Evolutionary conservation across 129 eudicot genomes (phyloP).

Genomic region (Pulicaria dysenterica): DNA sequence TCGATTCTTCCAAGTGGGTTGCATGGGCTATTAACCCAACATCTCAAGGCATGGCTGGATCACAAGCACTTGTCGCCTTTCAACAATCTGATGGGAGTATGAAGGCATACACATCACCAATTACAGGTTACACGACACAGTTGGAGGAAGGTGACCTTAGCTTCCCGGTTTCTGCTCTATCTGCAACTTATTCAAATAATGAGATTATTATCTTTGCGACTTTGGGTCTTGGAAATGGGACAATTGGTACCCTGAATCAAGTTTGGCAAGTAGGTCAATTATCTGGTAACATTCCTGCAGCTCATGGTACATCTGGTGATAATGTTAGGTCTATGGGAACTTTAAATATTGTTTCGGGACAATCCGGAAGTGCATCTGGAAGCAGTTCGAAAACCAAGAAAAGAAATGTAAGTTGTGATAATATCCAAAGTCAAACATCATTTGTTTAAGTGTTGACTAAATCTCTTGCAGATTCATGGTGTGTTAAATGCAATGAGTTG

Average conservation of each 20-base stretch:
- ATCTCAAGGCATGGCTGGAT: constrained; percentile 63
- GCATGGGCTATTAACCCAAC: constrained; percentile 84
- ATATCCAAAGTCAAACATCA: neutral
- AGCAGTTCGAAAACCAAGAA: constrained; percentile 48
- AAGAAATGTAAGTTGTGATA: constrained; percentile 52
- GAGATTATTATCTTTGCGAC: constrained; percentile 71
- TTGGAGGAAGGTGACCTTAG: constrained; percentile 62
- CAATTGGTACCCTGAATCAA: constrained; percentile 54
- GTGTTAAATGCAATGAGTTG: constrained; percentile 75
- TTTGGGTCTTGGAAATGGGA: constrained; percentile 48
- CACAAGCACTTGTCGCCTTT: constrained; percentile 72
- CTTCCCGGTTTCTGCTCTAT: constrained; percentile 68
- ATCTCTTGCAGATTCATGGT: constrained; percentile 66
- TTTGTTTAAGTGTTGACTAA: neutral
- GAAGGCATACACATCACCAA: constrained; percentile 63
- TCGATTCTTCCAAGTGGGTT: constrained; percentile 59
- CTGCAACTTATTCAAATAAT: constrained; percentile 50
- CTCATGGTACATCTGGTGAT: constrained; percentile 57
- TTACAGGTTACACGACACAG: constrained; percentile 49
- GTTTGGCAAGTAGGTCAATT: constrained; percentile 91
- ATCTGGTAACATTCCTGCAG: constrained; percentile 42
- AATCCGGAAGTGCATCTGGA: constrained; percentile 40
- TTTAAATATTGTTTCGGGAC: constrained; percentile 58
- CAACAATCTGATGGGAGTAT: constrained; percentile 63
- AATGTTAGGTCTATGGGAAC: constrained; percentile 60